These are phyloP conservation scores for Excoecaria agallocha DNA, from an alignment of 345 rosid species.

Conservation along the genomic window DNA sequence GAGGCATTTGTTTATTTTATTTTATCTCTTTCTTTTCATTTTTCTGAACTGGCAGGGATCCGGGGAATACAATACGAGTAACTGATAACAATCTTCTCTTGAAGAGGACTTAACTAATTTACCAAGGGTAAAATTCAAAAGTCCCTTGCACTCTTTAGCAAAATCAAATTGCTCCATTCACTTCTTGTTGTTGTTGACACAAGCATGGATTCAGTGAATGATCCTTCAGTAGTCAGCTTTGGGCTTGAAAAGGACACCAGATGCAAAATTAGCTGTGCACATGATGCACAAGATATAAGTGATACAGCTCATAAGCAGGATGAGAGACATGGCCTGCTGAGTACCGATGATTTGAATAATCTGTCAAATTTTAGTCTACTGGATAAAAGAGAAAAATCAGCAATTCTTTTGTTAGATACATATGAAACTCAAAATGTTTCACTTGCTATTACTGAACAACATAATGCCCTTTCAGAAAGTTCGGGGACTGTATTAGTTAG, in stretches of 20 bases:
- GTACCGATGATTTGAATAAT: slow-evolving; percentile 11
- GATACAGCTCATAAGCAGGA: slow-evolving; percentile 19
- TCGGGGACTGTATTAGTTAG: neutral
- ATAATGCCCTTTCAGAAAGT: slow-evolving; percentile 4
- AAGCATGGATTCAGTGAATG: slow-evolving; percentile 20
- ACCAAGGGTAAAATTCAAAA: slow-evolving; percentile 17
- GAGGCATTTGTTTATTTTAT: neutral
- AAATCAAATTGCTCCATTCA: neutral
- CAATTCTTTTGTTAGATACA: neutral
- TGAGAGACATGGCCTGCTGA: slow-evolving; percentile 14
- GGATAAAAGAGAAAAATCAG: slow-evolving; percentile 13
- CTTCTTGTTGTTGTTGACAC: slow-evolving; percentile 1
- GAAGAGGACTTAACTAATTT: slow-evolving; percentile 22
- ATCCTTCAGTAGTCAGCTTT: slow-evolving; percentile 7
- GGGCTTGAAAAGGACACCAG: neutral
- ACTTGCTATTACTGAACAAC: slow-evolving; percentile 11
- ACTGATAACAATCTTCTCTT: neutral
- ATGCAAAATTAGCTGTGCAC: slow-evolving; percentile 6
- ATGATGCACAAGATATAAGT: neutral
- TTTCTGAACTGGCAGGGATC: neutral
- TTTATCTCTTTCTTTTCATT: neutral
- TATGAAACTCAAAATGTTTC: slow-evolving; percentile 11
- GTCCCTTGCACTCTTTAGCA: neutral
- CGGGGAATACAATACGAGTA: neutral
- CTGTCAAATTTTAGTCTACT: slow-evolving; percentile 10